Percentiles rank a stretch among this genome's conserved stretches.
Conservation (phyloP, 306 rosid genomes). For the Gastrolobium bilobum region DNA sequence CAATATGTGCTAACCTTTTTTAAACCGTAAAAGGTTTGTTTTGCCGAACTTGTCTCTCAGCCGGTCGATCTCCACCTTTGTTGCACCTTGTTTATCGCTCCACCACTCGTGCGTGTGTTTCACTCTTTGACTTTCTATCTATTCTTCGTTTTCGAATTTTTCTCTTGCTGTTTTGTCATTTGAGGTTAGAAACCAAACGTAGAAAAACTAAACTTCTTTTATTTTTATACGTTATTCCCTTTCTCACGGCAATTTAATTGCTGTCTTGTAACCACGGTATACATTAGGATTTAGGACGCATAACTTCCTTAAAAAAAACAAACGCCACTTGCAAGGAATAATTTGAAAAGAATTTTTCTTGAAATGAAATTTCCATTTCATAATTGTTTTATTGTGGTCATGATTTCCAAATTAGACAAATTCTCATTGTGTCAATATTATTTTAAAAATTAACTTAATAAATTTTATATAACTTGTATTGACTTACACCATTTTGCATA, state of each 20-base stretch:
- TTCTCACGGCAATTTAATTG: not conserved
- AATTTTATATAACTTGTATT: no score
- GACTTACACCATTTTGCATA: no score
- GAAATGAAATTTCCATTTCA: no score
- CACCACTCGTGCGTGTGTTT: constrained; percentile 38
- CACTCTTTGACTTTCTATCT: constrained; percentile 20
- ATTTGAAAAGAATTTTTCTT: no score
- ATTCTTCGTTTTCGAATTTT: not conserved
- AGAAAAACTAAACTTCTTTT: no score
- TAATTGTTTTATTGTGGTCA: no score
- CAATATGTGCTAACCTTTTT: not conserved
- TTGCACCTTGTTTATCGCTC: constrained; percentile 49
- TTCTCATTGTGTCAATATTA: no score
- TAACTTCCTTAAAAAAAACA: no score
- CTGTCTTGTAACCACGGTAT: not conserved
- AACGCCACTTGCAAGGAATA: no score
- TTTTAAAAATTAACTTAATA: no score
- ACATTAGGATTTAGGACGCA: no score
- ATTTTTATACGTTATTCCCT: not conserved
- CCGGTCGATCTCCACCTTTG: not conserved
- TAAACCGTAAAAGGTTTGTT: constrained; percentile 11
- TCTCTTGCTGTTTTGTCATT: not conserved
- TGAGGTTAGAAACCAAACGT: not conserved
- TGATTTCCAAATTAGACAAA: no score
- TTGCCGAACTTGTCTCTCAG: constrained; percentile 39